Base-by-base conservation (phyloP, 768 basidiomycete genomes). In the Rickenella mellea region DNA sequence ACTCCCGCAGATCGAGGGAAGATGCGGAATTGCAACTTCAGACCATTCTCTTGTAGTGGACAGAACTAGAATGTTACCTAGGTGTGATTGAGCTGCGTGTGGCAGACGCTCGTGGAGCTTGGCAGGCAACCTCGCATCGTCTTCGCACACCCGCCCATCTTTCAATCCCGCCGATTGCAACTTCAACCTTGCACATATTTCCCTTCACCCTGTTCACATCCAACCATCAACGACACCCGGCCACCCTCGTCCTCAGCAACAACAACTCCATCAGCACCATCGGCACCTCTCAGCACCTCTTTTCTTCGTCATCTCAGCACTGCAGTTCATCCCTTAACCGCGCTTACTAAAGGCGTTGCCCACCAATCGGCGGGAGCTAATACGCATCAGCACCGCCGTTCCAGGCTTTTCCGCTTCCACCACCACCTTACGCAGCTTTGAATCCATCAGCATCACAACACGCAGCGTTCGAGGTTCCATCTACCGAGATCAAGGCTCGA, bases 401-500 rank as follows among this genome's bases (percentile, higher is more conserved):
- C 47, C 53, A 53, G n/a, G 68, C 52, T 42, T 61, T 64, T 5
- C 49, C 63, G 5, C 64, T 68, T 0, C 69, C 69, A 0, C 66
- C 72, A 0, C 63, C 58, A 19, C 62, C 68, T 62, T 71, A 21
- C 55, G 72, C 22, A 26, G 26, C 71, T 67, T 5, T 60, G 72
- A n/a, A n/a, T n/a, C n/a, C n/a, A n/a, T n/a, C n/a, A n/a, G n/a
- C n/a, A n/a, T n/a, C n/a, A n/a, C n/a, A n/a, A n/a, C n/a, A n/a
- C 44, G 65, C 38, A 39, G 6, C 24, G 5, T 67, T 84, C 36
- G 76, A 78, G 43, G 65, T 80, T 26, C 58, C 65, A 1, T 76
- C 73, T 1, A 38, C 53, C 27, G 77, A 74, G 68, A 72, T 91
- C 42, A 74, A 80, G 11, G 87, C 88, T 6, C 74, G 85, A 12